Conservation (phyloP, 208 protist species). For the Trypanosoma caninum region DNA sequence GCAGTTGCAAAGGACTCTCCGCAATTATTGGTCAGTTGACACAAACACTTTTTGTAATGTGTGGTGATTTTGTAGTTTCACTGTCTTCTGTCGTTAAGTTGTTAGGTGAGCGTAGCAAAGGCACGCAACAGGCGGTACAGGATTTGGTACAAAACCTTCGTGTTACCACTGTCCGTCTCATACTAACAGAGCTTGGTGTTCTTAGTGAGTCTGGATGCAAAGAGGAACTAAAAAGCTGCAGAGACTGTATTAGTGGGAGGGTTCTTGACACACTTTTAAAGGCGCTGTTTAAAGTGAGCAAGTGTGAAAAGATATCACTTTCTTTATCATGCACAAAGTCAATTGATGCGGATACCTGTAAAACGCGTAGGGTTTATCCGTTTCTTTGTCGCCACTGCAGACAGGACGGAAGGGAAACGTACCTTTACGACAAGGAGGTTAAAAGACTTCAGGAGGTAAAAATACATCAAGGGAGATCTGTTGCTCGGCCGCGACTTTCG, state of each 20-base stretch:
- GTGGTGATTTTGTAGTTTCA: background rate
- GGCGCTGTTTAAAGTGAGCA: background rate
- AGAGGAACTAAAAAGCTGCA: background rate
- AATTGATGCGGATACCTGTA: background rate
- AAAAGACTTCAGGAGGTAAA: conserved; percentile 14
- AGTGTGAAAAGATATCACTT: background rate
- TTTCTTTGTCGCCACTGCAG: conserved; percentile 60
- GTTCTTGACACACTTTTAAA: conserved; percentile 1
- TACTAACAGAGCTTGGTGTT: background rate
- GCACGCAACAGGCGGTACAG: background rate
- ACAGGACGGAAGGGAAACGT: conserved; percentile 38
- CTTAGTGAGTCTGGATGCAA: background rate
- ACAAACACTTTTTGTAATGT: conserved; percentile 4
- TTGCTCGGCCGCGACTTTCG: no score
- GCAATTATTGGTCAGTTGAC: background rate
- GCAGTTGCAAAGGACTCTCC: conserved; percentile 1
- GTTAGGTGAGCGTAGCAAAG: background rate
- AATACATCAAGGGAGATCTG: no score
- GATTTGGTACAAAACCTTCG: conserved; percentile 1
- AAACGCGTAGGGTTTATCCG: background rate
- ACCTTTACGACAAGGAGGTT: conserved; percentile 24
- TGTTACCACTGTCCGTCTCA: background rate
- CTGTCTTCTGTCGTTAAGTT: background rate
- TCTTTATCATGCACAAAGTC: background rate
- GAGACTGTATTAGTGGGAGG: background rate